phyloP scores from a whole-genome alignment of 257 asterid species.

The Solanum lycopersicoides region DNA sequence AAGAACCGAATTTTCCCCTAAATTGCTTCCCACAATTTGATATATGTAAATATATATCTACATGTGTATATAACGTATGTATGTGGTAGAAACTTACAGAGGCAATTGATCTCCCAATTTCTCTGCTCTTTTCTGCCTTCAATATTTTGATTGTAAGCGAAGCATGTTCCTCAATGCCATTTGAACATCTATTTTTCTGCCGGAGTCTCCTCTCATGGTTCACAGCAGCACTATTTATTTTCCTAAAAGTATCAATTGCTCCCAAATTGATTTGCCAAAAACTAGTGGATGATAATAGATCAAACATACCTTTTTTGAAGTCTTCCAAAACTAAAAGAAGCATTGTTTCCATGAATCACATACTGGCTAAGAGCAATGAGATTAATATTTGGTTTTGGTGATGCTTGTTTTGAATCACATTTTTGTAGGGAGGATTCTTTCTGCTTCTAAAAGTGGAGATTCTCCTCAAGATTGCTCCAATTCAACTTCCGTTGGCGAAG shows the following conservation, averaged over 20 bases:
- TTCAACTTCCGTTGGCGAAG: constrained; percentile 13
- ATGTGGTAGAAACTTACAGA: not conserved
- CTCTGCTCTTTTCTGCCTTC: not conserved
- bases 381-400: not conserved
- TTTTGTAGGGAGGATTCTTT: constrained; percentile 69
- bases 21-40: not conserved
- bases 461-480: constrained; percentile 18
- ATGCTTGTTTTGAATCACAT: not conserved
- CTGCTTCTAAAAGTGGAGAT: constrained; percentile 36
- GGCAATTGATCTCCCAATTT: not conserved
- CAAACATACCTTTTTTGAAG: not conserved
- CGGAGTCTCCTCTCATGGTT: not conserved
- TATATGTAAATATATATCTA: not conserved
- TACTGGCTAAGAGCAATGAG: not conserved
- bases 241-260: not conserved
- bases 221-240: not conserved
- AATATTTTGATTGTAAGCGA: not conserved
- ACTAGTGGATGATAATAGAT: not conserved
- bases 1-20: not conserved
- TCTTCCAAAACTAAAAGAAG: not conserved
- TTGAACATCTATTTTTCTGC: not conserved
- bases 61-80: not conserved
- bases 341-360: not conserved
- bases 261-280: not conserved
- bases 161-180: not conserved